A percentile compares a stretch with the other conserved stretches of the same genome.
phyloP scores from a whole-genome alignment of 805 yeast species.

The Suhomyces canberraensis region DNA sequence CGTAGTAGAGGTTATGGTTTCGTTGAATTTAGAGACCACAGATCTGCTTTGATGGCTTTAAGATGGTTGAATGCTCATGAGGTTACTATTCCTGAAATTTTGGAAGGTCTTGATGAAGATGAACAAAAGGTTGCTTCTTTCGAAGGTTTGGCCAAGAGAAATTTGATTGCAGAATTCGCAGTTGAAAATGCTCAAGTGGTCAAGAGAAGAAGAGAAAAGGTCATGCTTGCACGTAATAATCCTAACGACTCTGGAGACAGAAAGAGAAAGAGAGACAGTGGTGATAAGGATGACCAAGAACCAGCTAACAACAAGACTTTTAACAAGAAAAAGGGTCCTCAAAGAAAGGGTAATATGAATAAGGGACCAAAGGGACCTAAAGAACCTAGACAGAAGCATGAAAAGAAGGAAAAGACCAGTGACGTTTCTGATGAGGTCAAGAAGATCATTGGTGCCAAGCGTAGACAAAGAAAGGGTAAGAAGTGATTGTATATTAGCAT shows the following conservation, averaged over 20 bases:
- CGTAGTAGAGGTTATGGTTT: constrained; percentile 97
- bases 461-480: constrained; percentile 59
- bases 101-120: constrained; percentile 67
- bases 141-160: constrained; percentile 61
- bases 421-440: constrained; percentile 55
- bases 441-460: constrained; percentile 63
- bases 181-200: constrained; percentile 93
- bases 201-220: constrained; percentile 79
- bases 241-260: constrained; percentile 6
- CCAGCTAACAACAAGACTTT: constrained; percentile 13
- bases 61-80: constrained; percentile 96
- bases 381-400: neutral
- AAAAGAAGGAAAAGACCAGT: constrained; percentile 18
- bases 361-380: constrained; percentile 23
- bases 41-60: constrained; percentile 89
- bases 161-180: constrained; percentile 91
- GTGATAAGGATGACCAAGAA: constrained; percentile 14
- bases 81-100: constrained; percentile 67
- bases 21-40: constrained; percentile 88
- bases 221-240: constrained; percentile 33
- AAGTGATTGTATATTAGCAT: constrained; percentile 12
- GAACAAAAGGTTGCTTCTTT: constrained; percentile 54
- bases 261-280: constrained; percentile 25
- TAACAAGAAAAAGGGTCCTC: constrained; percentile 28
- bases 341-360: constrained; percentile 44